Percentiles rank a stretch among this genome's conserved stretches.
These are phyloP conservation scores for Ulmus americana DNA, from an alignment of 331 rosid species.

Conservation along the genomic window DNA sequence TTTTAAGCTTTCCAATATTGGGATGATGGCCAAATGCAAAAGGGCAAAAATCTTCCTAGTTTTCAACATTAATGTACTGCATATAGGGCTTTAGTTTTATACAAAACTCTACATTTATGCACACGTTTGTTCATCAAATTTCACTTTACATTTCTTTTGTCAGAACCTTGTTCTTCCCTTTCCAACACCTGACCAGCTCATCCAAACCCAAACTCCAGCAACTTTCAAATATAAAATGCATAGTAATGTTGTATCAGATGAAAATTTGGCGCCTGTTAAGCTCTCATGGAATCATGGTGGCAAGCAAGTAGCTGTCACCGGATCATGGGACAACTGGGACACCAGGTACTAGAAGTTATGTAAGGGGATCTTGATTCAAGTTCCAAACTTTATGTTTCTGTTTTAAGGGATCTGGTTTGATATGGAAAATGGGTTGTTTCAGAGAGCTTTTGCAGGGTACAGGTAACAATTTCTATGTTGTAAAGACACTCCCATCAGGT, in stretches of 20 bases:
- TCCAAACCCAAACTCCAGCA: slow-evolving; percentile 29
- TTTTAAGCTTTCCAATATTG: not conserved
- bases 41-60: not conserved
- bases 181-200: slow-evolving; percentile 28
- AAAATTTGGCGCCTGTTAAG: slow-evolving; percentile 34
- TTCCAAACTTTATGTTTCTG: slow-evolving; percentile 5
- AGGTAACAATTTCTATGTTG: slow-evolving; percentile 30
- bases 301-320: slow-evolving; percentile 47
- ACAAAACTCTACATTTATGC: not conserved
- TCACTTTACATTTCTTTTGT: slow-evolving; percentile 1
- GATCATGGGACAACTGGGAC: slow-evolving; percentile 92
- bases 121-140: too few species aligned
- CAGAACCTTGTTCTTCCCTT: slow-evolving; percentile 26
- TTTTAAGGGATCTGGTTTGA: not conserved
- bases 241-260: slow-evolving; percentile 29
- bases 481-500: slow-evolving; percentile 54
- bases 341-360: slow-evolving; percentile 40
- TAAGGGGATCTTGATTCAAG: not conserved
- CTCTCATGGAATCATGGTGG: slow-evolving; percentile 74
- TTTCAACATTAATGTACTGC: not conserved
- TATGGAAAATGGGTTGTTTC: slow-evolving; percentile 24
- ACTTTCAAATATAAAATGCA: slow-evolving; percentile 26
- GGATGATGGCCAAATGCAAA: not conserved
- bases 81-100: not conserved
- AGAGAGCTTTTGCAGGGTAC: slow-evolving; percentile 57